These are phyloP conservation scores for Aspergillus udagawae DNA, from an alignment of 2,329 filamentous ascomycete genomes.

Conservation along the genomic window DNA sequence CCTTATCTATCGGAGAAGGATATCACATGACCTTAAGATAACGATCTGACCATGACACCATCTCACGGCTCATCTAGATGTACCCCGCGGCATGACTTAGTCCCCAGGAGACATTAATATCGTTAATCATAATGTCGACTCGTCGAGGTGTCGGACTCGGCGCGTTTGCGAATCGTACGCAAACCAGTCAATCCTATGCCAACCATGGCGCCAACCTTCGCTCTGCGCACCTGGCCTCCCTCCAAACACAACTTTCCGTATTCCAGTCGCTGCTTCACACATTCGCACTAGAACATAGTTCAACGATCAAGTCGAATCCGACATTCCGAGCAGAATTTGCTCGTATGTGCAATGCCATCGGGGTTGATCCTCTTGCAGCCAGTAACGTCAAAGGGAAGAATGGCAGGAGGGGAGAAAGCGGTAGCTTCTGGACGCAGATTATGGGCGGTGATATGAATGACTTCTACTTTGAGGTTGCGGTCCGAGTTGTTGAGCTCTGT, in stretches of 20 bases:
- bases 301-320: conserved; percentile 93
- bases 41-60: background rate
- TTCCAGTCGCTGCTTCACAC: conserved; percentile 94
- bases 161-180: conserved; percentile 79
- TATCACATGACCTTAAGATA: conserved; percentile 19
- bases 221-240: conserved; percentile 74
- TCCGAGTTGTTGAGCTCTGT: conserved; percentile 92
- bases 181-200: conserved; percentile 85
- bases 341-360: conserved; percentile 96
- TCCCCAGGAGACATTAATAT: background rate
- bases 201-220: conserved; percentile 85
- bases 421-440: conserved; percentile 87
- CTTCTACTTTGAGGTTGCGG: conserved; percentile 96
- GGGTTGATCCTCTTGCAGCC: conserved; percentile 87
- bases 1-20: conserved; percentile 23
- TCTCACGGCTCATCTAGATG: background rate
- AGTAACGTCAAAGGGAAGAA: conserved; percentile 51
- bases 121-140: conserved; percentile 35
- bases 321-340: conserved; percentile 95
- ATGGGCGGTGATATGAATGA: conserved; percentile 90
- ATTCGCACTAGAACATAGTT: conserved; percentile 90
- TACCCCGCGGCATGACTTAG: background rate
- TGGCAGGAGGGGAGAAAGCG: conserved; percentile 45
- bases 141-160: conserved; percentile 75
- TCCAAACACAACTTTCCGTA: conserved; percentile 89